phyloP scores from a whole-genome alignment of 2,329 filamentous ascomycete species.

The Alternaria brassicicola region DNA sequence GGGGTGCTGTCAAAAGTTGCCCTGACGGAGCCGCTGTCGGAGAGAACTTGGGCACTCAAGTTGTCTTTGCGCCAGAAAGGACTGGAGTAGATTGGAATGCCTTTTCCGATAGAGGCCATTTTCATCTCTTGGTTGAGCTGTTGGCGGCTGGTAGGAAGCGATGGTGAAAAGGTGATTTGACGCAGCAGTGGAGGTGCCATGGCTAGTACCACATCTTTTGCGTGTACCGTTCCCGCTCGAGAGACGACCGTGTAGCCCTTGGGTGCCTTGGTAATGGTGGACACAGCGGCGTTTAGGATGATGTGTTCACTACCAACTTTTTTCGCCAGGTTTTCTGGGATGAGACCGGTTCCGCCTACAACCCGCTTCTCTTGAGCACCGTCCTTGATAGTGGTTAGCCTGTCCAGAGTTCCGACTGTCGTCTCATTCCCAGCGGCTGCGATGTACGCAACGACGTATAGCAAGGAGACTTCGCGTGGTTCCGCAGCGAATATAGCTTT shows the following conservation, averaged over 20 bases:
- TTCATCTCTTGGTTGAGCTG: slow-evolving; percentile 43
- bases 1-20: slow-evolving; percentile 30
- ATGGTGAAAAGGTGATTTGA: slow-evolving; percentile 56
- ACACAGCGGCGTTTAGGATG: slow-evolving; percentile 24
- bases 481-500: slow-evolving; percentile 24
- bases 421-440: slow-evolving; percentile 28
- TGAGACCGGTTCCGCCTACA: slow-evolving; percentile 29
- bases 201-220: slow-evolving; percentile 57
- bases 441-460: slow-evolving; percentile 30
- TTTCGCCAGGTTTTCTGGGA: slow-evolving; percentile 22
- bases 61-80: slow-evolving; percentile 56
- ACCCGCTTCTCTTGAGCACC: slow-evolving; percentile 30
- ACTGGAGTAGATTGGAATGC: slow-evolving; percentile 54
- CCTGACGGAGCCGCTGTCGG: slow-evolving; percentile 15
- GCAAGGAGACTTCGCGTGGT: slow-evolving; percentile 18
- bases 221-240: slow-evolving; percentile 36
- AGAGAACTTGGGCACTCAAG: slow-evolving; percentile 51
- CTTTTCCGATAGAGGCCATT: slow-evolving; percentile 60
- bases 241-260: slow-evolving; percentile 22
- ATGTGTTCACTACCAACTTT: slow-evolving; percentile 23
- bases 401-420: slow-evolving; percentile 16
- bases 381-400: slow-evolving; percentile 15
- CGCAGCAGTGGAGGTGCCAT: slow-evolving; percentile 56
- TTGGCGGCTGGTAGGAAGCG: slow-evolving; percentile 53
- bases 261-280: slow-evolving; percentile 17